A percentile compares a stretch with the other conserved stretches of the same genome.
phyloP scores from a whole-genome alignment of 1,284 basidiomycete genomes.

The Tausonia pullulans region DNA sequence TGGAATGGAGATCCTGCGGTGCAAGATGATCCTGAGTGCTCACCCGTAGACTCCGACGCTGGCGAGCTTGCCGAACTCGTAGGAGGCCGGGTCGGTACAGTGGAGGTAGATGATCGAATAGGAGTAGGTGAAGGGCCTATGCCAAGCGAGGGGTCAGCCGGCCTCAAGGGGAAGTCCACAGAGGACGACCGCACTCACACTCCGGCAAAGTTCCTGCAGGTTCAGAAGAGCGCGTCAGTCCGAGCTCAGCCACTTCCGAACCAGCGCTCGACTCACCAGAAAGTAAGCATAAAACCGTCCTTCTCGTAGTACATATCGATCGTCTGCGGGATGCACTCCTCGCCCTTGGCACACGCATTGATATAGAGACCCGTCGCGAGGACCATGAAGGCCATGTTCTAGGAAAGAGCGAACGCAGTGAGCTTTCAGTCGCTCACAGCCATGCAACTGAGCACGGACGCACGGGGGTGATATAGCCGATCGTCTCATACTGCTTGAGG shows the following conservation, averaged over 20 bases:
- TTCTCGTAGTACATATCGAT: conserved; percentile 96
- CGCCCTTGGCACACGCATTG: conserved; percentile 88
- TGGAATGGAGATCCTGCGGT: background rate
- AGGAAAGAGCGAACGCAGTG: background rate
- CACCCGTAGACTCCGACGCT: conserved; percentile 55
- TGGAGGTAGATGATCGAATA: conserved; percentile 98
- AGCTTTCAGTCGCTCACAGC: too few species aligned
- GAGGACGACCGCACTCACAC: conserved; percentile 23
- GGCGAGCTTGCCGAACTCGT: conserved; percentile 67
- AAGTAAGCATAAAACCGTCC: conserved; percentile 89
- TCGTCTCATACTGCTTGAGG: conserved; percentile 88
- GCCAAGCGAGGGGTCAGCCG: background rate
- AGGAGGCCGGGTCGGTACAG: conserved; percentile 76
- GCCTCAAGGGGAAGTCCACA: background rate
- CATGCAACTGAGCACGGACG: background rate
- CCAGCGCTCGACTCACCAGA: conserved; percentile 46
- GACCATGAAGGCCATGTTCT: conserved; percentile 97
- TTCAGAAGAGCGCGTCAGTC: background rate
- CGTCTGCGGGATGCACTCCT: conserved; percentile 97
- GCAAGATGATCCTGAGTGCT: background rate
- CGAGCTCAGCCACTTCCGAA: background rate
- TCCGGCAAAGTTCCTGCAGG: conserved; percentile 73
- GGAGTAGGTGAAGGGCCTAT: conserved; percentile 59
- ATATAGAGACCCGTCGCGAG: conserved; percentile 92
- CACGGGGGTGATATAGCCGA: conserved; percentile 56